Evolutionary conservation across 2,329 filamentous ascomycete species (phyloP), one percentile per base, ranked within the genome.

Genomic region (Cytospora leucostoma): DNA sequence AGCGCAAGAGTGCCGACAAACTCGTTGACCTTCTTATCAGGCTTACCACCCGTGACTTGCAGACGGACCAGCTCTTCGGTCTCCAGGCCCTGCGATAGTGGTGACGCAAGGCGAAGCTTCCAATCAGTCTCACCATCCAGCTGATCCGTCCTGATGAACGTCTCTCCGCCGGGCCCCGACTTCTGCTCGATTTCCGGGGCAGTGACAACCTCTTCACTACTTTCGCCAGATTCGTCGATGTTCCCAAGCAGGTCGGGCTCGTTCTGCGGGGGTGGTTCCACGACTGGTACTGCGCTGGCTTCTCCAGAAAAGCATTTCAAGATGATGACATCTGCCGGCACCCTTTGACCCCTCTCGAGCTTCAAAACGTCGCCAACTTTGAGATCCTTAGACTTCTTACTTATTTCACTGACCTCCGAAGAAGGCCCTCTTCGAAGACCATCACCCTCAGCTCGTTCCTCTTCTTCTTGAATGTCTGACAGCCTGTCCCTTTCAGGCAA

Each of bases 101-200:
- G 87, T 13, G 93, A 95, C 1, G 95, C 93, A 40, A 98, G 77
- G 35, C 96, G 88, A 62, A 99, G 80, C 77, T 99, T 99, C 96
- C 95, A 99, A 73, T 99, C 95, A 0, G 95, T 99, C 78, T 99
- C 95, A 69, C 95, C 95, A 71, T 99, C 95, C 11, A 99, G 83
- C 73, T 99, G 95, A 75, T 99, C 95, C 2, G 96, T 99, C 65
- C 95, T 86, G 72, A 99, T 98, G 71, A 99, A 99, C 0, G 94
- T 94, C 76, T 99, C 96, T 34, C 93, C 93, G 33, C 82, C 81
- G n/a, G 83, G 77, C 19, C 77, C 76, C 13, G 74, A 75, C 38
- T 67, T 70, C 54, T 74, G 70, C 40, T 70, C 67, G 35, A 71
- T 68, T 2, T 68, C 32, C 12, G 72, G 71, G 49, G 68, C 63